Evolutionary conservation across 2,329 filamentous ascomycete genomes (phyloP).

Genomic region (Nothopassalora personata): DNA sequence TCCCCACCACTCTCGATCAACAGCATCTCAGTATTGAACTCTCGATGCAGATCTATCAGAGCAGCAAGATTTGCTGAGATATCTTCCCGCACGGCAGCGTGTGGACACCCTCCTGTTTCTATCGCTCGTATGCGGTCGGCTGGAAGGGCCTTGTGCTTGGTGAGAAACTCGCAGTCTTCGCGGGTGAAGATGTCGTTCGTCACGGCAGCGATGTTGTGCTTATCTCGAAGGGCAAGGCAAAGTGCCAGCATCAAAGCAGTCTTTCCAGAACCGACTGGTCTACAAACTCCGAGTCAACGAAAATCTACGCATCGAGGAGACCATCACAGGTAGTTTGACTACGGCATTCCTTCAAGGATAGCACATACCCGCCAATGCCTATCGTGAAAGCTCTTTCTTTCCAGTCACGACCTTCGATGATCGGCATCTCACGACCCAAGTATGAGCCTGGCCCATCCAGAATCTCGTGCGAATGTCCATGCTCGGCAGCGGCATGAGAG

Average conservation of each 20-base stretch:
- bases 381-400: constrained; percentile 85
- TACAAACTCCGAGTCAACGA: constrained; percentile 35
- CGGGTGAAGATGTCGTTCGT: constrained; percentile 99
- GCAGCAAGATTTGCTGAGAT: constrained; percentile 91
- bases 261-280: constrained; percentile 94
- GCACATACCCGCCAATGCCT: constrained; percentile 86
- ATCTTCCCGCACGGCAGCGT: constrained; percentile 95
- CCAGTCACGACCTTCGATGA: constrained; percentile 84
- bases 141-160: constrained; percentile 75
- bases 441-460: constrained; percentile 90
- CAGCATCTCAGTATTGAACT: constrained; percentile 75
- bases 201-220: constrained; percentile 85
- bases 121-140: constrained; percentile 84
- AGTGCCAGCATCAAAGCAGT: constrained; percentile 94
- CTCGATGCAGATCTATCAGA: constrained; percentile 77
- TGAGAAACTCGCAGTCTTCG: constrained; percentile 97
- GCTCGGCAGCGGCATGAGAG: constrained; percentile 52
- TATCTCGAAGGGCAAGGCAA: constrained; percentile 73
- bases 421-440: constrained; percentile 84
- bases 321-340: not conserved
- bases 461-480: constrained; percentile 94
- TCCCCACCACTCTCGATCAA: constrained; percentile 95
- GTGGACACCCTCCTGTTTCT: constrained; percentile 94
- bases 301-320: not conserved
- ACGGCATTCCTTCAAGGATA: not conserved